Evolutionary conservation across 139 green algal genomes (phyloP), one percentile per base, ranked within the genome.

Genomic region (Chlorella sp.): DNA sequence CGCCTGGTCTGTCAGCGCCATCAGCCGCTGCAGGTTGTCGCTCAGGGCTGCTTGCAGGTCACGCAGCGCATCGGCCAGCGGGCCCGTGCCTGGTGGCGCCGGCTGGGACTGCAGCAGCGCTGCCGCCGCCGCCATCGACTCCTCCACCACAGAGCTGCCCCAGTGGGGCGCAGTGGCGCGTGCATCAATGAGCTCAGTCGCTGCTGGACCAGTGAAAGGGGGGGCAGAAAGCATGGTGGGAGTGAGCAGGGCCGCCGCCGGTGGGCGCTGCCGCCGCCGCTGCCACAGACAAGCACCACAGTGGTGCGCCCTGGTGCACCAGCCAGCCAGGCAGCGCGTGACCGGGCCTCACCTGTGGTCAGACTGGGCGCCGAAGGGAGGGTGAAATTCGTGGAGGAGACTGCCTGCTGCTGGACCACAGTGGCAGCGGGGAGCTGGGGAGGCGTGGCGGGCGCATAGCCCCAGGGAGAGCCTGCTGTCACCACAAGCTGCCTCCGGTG

Each of bases 11-110:
- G 53, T 18, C 34, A 86, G 82, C 1, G 22, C 22, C 3, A 40
- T 22, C 61, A 88, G 83, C 66, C 64, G 26, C 26, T n/a, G 57
- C 82, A 86, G 3, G 12, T 39, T 66, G 34, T 48, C 32, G n/a
- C 15, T n/a, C 57, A 86, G 82, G 24, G 64, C 37, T 37, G 83
- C 39, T 66, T 88, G 83, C 66, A 80, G 28, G 61, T 88, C 83
- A 24, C 30, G n/a, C 64, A 86, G 57, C 2, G 36, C n/a, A n/a
- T 19, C 28, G 1, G 60, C n/a, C 30, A 86, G 57, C 34, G 77
- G n/a, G 21, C 7, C 19, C 0, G 26, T 5, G 19, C 82, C 57
- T 16, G 82, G 22, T 0, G 82, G n/a, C n/a, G n/a, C n/a, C 34
- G 30, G n/a, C n/a, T 18, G 14, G 9, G 82, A 3, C n/a, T 57